phyloP scores from a whole-genome alignment of 495 filamentous ascomycete species.

The Podospora pseudocomata region DNA sequence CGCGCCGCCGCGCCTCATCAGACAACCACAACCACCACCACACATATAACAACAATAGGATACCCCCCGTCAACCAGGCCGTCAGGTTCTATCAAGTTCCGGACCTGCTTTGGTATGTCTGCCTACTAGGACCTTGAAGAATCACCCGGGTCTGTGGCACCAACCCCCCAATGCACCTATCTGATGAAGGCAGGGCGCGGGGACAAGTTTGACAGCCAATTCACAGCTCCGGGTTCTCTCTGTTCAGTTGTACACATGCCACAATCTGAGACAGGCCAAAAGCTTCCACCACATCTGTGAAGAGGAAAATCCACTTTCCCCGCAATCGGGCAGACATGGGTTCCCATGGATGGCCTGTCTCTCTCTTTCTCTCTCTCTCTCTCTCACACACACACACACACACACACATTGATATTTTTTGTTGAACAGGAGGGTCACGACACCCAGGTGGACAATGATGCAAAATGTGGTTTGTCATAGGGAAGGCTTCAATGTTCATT shows the following conservation, averaged over 20 bases:
- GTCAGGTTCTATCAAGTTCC: neutral
- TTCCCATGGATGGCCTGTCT: neutral
- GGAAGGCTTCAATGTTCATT: too few species aligned
- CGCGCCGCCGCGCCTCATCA: neutral
- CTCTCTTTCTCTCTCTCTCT: too few species aligned
- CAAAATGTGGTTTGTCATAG: too few species aligned
- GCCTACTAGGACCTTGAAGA: neutral
- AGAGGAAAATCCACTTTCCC: conserved; percentile 3
- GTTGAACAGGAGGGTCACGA: too few species aligned
- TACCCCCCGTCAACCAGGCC: neutral
- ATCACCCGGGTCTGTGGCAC: neutral
- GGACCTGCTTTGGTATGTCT: neutral
- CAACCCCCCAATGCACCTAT: neutral
- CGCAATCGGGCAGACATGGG: neutral
- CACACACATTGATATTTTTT: too few species aligned
- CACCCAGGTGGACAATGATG: too few species aligned
- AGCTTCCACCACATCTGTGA: neutral
- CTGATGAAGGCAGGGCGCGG: too few species aligned
- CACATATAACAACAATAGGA: neutral
- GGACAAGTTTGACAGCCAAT: neutral
- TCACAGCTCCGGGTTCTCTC: neutral
- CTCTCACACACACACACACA: too few species aligned
- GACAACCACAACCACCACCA: neutral
- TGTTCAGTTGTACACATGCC: neutral
- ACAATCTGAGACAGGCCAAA: neutral